Evolutionary conservation across 495 filamentous ascomycete species (phyloP).

Genomic region (Aspergillus homomorphus): DNA sequence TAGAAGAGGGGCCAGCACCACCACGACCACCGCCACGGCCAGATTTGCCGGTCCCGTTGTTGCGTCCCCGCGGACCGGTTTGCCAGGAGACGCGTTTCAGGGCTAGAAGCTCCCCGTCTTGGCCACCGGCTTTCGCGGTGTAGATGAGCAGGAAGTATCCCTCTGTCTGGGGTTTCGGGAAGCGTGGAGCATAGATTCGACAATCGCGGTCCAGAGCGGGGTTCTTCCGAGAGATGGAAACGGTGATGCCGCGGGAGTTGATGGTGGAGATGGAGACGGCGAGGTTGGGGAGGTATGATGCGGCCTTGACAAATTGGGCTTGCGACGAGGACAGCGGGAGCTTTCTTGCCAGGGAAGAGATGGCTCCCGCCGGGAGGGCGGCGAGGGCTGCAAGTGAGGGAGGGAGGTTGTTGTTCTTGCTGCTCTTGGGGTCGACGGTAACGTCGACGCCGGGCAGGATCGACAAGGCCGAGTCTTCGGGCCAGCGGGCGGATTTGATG

Average conservation of each 20-base stretch:
- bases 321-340: constrained; percentile 23
- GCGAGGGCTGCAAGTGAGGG: constrained; percentile 25
- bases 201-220: constrained; percentile 56
- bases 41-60: constrained; percentile 19
- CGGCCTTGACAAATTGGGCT: constrained; percentile 31
- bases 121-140: constrained; percentile 47
- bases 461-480: constrained; percentile 70
- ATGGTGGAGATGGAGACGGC: constrained; percentile 58
- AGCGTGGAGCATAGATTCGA: constrained; percentile 78
- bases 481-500: constrained; percentile 92
- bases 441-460: constrained; percentile 74
- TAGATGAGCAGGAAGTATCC: constrained; percentile 82
- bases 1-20: background rate
- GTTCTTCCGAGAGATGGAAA: constrained; percentile 68
- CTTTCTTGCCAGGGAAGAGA: constrained; percentile 28
- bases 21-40: background rate
- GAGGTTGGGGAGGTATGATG: constrained; percentile 38
- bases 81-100: constrained; percentile 82
- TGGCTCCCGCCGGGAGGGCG: constrained; percentile 24
- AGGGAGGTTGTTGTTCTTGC: constrained; percentile 30
- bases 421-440: constrained; percentile 25
- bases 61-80: constrained; percentile 27
- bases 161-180: constrained; percentile 93
- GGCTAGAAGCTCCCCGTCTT: constrained; percentile 71
- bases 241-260: constrained; percentile 57